A percentile compares a stretch with the other conserved stretches of the same genome.
Evolutionary conservation across 805 yeast species (phyloP).

Genomic region (Starmerella scarabaei): DNA sequence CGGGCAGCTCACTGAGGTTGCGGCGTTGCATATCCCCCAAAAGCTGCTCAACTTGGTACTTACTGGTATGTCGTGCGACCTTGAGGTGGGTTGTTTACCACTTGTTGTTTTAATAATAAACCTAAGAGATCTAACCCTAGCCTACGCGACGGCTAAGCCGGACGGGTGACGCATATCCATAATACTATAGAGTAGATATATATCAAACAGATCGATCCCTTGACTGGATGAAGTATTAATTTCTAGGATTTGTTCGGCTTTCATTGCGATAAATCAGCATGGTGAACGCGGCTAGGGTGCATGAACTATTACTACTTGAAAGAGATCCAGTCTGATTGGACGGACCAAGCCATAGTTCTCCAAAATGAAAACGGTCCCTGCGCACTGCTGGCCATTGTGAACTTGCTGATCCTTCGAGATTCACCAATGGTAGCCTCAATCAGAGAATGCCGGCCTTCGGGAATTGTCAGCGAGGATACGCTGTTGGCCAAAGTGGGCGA

Average conservation of each 20-base stretch:
- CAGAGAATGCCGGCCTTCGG: background rate
- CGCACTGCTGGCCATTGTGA: slow-evolving; percentile 65
- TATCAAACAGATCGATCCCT: too few relatives aligned
- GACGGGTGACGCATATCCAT: too few relatives aligned
- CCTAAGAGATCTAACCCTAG: background rate
- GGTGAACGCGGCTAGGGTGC: too few relatives aligned
- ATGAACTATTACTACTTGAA: background rate
- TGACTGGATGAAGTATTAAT: too few relatives aligned
- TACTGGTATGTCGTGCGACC: too few relatives aligned
- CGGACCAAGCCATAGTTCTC: slow-evolving; percentile 36
- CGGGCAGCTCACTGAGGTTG: slow-evolving; percentile 14
- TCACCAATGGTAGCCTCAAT: slow-evolving; percentile 14
- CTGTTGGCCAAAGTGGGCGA: slow-evolving; percentile 7
- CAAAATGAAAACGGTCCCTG: slow-evolving; percentile 85
- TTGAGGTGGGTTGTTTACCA: too few relatives aligned
- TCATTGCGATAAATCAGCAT: too few relatives aligned
- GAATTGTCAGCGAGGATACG: slow-evolving; percentile 1
- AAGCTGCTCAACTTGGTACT: too few relatives aligned
- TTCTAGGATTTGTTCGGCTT: too few relatives aligned
- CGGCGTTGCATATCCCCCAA: background rate
- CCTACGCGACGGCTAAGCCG: too few relatives aligned
- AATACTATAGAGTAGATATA: too few relatives aligned
- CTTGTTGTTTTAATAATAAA: background rate
- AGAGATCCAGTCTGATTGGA: background rate
- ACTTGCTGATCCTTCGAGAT: slow-evolving; percentile 48